Conservation (phyloP, 106 monocot genomes). For the Allium sativum region DNA sequence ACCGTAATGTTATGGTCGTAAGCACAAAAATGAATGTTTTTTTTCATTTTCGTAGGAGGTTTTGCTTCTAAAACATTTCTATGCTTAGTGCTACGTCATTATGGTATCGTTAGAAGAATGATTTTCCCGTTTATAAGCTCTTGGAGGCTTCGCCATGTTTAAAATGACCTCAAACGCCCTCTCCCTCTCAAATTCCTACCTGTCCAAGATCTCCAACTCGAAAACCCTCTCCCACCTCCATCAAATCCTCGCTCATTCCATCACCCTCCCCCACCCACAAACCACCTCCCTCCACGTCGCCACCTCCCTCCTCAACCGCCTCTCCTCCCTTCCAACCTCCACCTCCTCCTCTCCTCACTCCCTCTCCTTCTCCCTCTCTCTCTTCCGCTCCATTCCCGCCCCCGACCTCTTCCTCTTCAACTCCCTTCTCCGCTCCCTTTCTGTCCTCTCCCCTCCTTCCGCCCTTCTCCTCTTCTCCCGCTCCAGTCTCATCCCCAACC, state of each 20-base stretch:
- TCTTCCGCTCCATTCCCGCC: constrained; percentile 54
- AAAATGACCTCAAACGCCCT: not conserved
- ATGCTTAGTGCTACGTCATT: no score
- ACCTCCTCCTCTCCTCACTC: constrained; percentile 12
- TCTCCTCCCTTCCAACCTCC: constrained; percentile 24
- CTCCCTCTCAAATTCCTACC: constrained; percentile 7
- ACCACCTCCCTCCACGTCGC: constrained; percentile 25
- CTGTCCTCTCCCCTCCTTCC: constrained; percentile 22
- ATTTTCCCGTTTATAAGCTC: no score
- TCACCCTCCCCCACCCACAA: constrained; percentile 30
- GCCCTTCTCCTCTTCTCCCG: constrained; percentile 25
- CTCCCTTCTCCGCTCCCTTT: constrained; percentile 7
- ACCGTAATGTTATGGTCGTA: no score
- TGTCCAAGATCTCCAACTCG: constrained; percentile 32
- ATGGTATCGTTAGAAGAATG: no score
- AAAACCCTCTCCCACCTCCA: constrained; percentile 34
- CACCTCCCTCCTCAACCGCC: constrained; percentile 48
- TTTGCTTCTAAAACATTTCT: no score
- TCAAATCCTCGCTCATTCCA: constrained; percentile 47
- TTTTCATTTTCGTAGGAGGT: no score
- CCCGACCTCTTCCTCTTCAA: constrained; percentile 46
- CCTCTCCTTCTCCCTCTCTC: constrained; percentile 39
- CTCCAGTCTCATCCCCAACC: constrained; percentile 23
- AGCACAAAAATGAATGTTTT: no score
- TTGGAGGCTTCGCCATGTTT: no score